phyloP scores from a whole-genome alignment of 495 filamentous ascomycete genomes.

The Daldinia childiae region DNA sequence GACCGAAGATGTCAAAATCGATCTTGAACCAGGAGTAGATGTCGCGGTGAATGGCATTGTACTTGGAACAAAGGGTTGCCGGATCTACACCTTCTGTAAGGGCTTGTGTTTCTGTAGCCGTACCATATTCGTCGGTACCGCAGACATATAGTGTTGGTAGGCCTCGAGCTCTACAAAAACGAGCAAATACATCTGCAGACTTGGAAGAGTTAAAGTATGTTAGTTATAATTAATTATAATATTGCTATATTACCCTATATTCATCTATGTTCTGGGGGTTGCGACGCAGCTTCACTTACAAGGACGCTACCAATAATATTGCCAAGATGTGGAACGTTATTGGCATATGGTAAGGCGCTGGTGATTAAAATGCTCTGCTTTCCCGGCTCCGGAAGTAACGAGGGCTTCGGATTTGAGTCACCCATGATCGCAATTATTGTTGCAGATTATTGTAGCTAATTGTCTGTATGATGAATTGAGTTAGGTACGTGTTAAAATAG shows the following conservation, averaged over 20 bases:
- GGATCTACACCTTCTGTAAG: conserved; percentile 50
- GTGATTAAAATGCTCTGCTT: conserved; percentile 67
- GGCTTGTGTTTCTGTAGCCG: conserved; percentile 53
- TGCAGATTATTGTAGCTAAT: neutral
- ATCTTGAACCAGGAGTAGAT: conserved; percentile 53
- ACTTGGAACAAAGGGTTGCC: conserved; percentile 51
- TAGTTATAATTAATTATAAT: conserved; percentile 16
- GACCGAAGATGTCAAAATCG: conserved; percentile 52
- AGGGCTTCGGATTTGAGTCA: conserved; percentile 23
- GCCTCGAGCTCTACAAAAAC: conserved; percentile 75
- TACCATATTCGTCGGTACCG: conserved; percentile 60
- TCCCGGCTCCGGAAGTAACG: conserved; percentile 55
- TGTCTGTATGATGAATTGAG: too few species aligned
- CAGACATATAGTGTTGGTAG: conserved; percentile 71
- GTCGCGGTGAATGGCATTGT: conserved; percentile 49
- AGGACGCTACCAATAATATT: conserved; percentile 94
- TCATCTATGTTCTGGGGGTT: conserved; percentile 11
- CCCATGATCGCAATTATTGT: conserved; percentile 24
- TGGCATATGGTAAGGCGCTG: conserved; percentile 85
- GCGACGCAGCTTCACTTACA: conserved; percentile 66
- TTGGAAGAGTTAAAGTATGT: conserved; percentile 8
- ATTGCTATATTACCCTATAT: neutral
- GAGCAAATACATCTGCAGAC: conserved; percentile 61
- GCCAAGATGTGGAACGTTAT: conserved; percentile 94
- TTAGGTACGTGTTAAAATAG: too few species aligned